Conservation (phyloP, 2,329 filamentous ascomycete genomes). For the Ophiostoma perfectum region DNA sequence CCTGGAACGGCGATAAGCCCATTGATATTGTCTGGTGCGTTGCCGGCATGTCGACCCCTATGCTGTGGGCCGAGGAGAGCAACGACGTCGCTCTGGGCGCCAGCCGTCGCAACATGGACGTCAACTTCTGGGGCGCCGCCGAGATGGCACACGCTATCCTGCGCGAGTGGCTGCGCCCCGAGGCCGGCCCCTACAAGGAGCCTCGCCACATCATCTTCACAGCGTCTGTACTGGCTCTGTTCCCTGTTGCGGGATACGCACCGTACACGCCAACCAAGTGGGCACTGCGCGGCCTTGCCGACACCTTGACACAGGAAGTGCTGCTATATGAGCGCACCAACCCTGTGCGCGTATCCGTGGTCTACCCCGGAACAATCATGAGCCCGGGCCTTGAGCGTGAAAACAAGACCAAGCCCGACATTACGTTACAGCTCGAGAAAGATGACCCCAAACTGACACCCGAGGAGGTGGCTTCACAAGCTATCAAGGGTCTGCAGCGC, state of each 20-base stretch:
- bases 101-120: constrained; percentile 76
- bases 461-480: constrained; percentile 65
- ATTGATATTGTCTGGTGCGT: constrained; percentile 91
- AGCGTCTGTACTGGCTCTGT: constrained; percentile 67
- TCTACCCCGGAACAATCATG: constrained; percentile 79
- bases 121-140: constrained; percentile 82
- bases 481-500: constrained; percentile 69
- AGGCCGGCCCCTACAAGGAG: constrained; percentile 41
- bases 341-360: constrained; percentile 68
- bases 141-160: constrained; percentile 81
- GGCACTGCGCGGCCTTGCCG: constrained; percentile 75
- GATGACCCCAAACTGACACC: constrained; percentile 75
- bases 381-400: constrained; percentile 71
- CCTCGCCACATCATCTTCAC: constrained; percentile 84
- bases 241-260: constrained; percentile 72
- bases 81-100: constrained; percentile 48
- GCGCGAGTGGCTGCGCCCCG: constrained; percentile 62
- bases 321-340: constrained; percentile 68
- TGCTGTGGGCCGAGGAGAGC: constrained; percentile 74
- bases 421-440: constrained; percentile 75
- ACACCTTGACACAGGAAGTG: constrained; percentile 77
- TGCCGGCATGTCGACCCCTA: constrained; percentile 68
- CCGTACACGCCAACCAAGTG: constrained; percentile 81
- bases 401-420: constrained; percentile 69
- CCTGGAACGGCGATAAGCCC: constrained; percentile 68